Percentiles rank a stretch among this genome's conserved stretches.
phyloP scores from a whole-genome alignment of 805 yeast genomes.

The Pichia paraexigua region DNA sequence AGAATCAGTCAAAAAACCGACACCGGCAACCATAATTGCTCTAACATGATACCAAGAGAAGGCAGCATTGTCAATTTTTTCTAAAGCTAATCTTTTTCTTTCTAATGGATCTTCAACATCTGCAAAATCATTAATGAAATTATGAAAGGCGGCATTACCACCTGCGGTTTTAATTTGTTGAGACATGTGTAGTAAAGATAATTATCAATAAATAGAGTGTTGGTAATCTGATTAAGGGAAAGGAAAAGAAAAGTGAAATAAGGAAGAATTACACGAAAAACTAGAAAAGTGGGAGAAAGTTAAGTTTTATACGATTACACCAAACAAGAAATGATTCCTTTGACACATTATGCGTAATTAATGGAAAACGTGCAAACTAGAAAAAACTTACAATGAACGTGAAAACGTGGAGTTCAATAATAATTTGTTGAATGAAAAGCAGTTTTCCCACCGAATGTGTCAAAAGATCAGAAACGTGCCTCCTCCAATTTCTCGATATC shows the following conservation, averaged over 20 bases:
- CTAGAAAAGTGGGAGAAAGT: neutral
- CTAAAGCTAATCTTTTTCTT: constrained; percentile 79
- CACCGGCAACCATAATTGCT: constrained; percentile 83
- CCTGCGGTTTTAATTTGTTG: constrained; percentile 39
- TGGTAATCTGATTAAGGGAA: neutral
- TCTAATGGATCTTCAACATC: constrained; percentile 79
- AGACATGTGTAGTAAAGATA: neutral
- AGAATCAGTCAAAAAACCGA: constrained; percentile 89
- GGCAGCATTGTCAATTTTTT: constrained; percentile 70
- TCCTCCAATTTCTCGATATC: neutral
- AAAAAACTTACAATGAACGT: no score
- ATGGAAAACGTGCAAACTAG: neutral
- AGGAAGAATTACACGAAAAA: no score
- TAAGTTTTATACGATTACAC: neutral
- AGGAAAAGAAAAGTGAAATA: neutral
- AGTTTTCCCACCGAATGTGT: no score
- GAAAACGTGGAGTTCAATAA: no score
- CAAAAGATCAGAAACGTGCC: no score
- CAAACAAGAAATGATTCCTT: no score
- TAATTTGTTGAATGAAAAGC: no score
- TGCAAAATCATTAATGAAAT: constrained; percentile 69
- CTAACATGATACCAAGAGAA: constrained; percentile 81
- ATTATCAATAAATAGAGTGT: neutral
- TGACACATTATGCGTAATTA: neutral
- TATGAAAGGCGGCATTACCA: constrained; percentile 85